Base-by-base conservation (phyloP, 108 stramenopile species). In the Skeletonema grethae region DNA sequence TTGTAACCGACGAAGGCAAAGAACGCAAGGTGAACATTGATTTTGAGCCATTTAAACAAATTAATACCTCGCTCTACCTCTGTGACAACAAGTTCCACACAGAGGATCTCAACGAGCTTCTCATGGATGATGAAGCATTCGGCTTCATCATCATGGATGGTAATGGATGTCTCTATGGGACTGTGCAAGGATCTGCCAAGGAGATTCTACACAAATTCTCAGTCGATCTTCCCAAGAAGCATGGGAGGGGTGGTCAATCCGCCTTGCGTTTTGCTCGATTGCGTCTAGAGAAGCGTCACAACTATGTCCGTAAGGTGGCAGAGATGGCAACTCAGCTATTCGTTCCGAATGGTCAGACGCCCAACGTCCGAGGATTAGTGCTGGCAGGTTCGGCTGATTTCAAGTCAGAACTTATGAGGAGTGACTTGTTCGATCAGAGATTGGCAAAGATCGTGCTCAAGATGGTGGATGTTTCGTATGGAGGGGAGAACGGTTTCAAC, bases 111-210 rank as follows among this genome's bases (percentile, higher is more conserved):
- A 91, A 97, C 69, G 99, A 98, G 70, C 89, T 99, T 13, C 89
- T 99, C 48, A 95, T 97, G 70, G 99, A 99, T 82, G 99, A 99
- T 78, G 97, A 99, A 75, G 89, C 90, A 38, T 99, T 99, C 76
- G 99, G 98, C 9, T 99, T 99, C 77, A 97, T 99, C 71, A 86
- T 99, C 73, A 98, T 99, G 98, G 99, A 99, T 78, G 99, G 99
- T 77, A 98, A 98, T 82, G 99, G 99, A 7, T 95, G 86, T 57
- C 84, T 99, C 38, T 99, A 97, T 79, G 99, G 97, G 29, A 94
- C 93, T 16, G 95, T 98, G 5, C 94, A 95, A 69, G 97, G 97
- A 20, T 96, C 90, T 82, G 94, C 89, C 45, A 80, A 95, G 13
- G 97, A 97, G 80, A 83, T 99, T 48, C 67, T 99, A 55, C 97